Base-by-base conservation (phyloP, 2,329 filamentous ascomycete genomes). In the Botryotinia calthae region DNA sequence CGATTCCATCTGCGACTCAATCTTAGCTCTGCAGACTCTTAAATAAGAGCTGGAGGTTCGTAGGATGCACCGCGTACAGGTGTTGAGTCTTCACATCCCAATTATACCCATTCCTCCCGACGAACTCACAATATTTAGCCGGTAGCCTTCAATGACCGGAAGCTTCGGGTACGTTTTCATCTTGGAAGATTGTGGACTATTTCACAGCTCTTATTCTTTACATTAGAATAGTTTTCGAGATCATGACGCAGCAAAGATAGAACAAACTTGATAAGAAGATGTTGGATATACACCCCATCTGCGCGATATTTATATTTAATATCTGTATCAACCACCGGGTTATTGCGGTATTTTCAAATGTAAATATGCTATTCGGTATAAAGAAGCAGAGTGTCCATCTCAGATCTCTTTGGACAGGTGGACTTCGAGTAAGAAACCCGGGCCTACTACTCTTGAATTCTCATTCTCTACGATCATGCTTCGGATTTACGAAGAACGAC, bases 291-390 rank as follows among this genome's bases (percentile, higher is more conserved):
- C 2, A 54, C 25, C 25, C 25, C 25, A n/a, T 54, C 25, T 54
- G 12, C 25, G 25, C 12, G 14, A 16, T 54, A 16, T 54, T 54
- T 54, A 16, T 2, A n/a, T n/a, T 7, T n/a, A 25, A 16, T n/a
- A 8, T 54, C 14, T 51, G 10, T 1, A 14, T n/a, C 10, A 51
- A 6, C 4, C 14, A 2, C 10, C 5, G 6, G 0, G 0, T 12
- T n/a, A 14, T 51, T n/a, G 25, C 25, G 6, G 12, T 54, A 12
- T 16, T n/a, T 16, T 12, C 5, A 16, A n/a, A n/a, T 2, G 12
- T n/a, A 6, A 5, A 16, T 16, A n/a, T 16, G 12, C 25, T 7
- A 51, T 16, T 51, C 12, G 5, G 5, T 14, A 16, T n/a, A 2
- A 14, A n/a, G 16, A n/a, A 1, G 12, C 12, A 54, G 12, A 54